phyloP scores from a whole-genome alignment of 129 eudicot genomes.

The Flaveria bidentis region DNA sequence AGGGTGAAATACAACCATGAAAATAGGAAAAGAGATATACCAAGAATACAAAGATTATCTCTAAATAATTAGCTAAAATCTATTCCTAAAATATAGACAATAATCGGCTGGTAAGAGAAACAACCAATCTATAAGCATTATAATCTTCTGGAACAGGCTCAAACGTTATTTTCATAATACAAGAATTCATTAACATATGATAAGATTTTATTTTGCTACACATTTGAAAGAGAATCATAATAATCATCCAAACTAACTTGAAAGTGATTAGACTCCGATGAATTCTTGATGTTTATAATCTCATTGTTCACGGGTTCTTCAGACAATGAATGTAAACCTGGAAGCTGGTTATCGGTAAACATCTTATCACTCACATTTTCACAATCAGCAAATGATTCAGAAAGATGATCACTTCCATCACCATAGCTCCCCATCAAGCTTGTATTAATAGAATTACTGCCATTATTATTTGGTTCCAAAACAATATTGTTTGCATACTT shows the following conservation, averaged over 20 bases:
- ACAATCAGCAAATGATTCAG: constrained; percentile 2
- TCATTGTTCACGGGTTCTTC: constrained; percentile 20
- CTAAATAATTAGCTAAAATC: too few relatives aligned
- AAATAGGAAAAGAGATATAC: too few relatives aligned
- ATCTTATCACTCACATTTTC: constrained; percentile 18
- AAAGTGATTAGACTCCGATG: constrained; percentile 21
- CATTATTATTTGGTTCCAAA: constrained; percentile 18
- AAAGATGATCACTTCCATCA: constrained; percentile 21
- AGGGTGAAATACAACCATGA: too few relatives aligned
- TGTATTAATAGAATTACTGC: constrained; percentile 6
- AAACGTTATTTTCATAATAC: constrained; percentile 21
- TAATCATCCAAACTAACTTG: constrained; percentile 33
- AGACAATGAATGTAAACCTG: constrained; percentile 32
- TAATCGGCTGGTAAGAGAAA: too few relatives aligned
- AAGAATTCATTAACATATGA: neutral
- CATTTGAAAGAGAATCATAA: constrained; percentile 39
- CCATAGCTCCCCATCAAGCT: constrained; percentile 32
- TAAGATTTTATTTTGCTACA: constrained; percentile 18
- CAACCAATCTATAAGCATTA: constrained; percentile 1
- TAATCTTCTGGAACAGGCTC: neutral
- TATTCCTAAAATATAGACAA: too few relatives aligned
- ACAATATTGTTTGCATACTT: constrained; percentile 23
- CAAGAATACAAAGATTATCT: too few relatives aligned
- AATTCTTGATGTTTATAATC: constrained; percentile 12
- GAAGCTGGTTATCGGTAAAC: constrained; percentile 39